Evolutionary conservation across 176 grass and related monocot genomes (phyloP).

Genomic region (Hyparrhenia diplandra): DNA sequence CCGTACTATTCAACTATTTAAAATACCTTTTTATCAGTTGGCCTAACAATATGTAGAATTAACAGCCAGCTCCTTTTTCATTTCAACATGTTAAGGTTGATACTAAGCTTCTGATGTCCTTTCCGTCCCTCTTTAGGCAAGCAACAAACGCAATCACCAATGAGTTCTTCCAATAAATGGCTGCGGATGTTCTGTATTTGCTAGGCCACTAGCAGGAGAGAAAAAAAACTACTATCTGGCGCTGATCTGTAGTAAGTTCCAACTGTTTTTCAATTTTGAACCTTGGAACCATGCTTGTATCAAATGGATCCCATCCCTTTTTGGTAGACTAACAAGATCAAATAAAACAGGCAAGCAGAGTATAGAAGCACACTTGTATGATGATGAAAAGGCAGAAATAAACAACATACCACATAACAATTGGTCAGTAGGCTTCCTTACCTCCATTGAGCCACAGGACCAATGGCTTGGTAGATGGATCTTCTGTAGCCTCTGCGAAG

Average conservation of each 20-base stretch:
- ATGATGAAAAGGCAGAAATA: neutral
- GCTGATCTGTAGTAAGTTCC: neutral
- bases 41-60: neutral
- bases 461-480: constrained; percentile 45
- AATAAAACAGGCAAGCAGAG: constrained; percentile 7
- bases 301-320: constrained; percentile 1
- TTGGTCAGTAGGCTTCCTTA: constrained; percentile 20
- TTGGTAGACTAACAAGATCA: neutral
- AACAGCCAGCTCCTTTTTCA: neutral
- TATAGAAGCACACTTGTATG: neutral
- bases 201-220: neutral
- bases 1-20: neutral
- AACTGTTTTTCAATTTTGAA: constrained; percentile 8
- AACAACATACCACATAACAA: neutral
- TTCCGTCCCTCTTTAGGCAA: neutral
- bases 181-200: neutral
- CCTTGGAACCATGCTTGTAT: neutral
- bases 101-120: neutral
- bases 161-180: neutral
- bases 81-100: neutral
- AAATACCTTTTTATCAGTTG: neutral
- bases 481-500: constrained; percentile 40
- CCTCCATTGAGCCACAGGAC: constrained; percentile 75
- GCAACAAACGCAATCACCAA: neutral
- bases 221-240: neutral